Evolutionary conservation across 179 eudicot species (phyloP).

Genomic region (Kewa caespitosa): DNA sequence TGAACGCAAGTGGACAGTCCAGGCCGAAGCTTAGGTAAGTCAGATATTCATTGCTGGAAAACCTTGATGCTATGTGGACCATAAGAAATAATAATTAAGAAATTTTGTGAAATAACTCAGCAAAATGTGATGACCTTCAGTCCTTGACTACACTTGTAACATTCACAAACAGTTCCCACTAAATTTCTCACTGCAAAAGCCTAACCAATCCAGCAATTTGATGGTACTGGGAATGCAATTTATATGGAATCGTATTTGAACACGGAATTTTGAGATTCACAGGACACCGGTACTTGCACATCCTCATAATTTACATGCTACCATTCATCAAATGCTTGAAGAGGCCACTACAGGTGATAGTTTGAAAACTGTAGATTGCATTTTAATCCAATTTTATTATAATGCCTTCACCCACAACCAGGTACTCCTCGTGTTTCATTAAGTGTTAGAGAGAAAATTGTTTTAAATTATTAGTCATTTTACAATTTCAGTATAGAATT

Average conservation of each 20-base stretch:
- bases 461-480: no score
- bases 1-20: not conserved
- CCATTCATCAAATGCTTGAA: not conserved
- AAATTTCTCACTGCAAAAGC: not conserved
- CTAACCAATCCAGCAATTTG: not conserved
- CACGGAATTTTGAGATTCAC: not conserved
- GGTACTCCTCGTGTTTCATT: no score
- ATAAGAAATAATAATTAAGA: no score
- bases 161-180: not conserved
- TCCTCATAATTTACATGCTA: not conserved
- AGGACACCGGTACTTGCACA: not conserved
- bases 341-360: not conserved
- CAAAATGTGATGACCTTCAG: not conserved
- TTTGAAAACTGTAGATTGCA: not conserved
- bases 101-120: not conserved
- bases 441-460: no score
- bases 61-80: not conserved
- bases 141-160: not conserved
- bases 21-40: not conserved
- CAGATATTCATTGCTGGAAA: not conserved
- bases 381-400: not conserved
- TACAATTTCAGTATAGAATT: no score
- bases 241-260: not conserved
- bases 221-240: no score
- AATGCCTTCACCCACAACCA: not conserved